phyloP scores from a whole-genome alignment of 352 stramenopile genomes.

The Phytophthora hybrid region DNA sequence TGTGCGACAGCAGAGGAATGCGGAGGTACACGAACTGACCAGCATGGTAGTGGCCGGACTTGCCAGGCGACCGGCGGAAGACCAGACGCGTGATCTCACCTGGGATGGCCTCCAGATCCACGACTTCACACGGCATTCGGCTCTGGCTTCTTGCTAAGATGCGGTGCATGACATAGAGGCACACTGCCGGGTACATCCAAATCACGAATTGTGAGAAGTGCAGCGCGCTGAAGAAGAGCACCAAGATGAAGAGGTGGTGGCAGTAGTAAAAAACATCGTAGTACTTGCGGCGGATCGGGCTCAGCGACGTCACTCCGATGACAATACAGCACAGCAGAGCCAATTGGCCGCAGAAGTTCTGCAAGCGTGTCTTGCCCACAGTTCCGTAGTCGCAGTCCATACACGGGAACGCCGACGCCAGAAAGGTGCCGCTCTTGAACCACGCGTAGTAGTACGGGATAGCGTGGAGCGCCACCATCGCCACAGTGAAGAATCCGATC shows the following conservation, averaged over 20 bases:
- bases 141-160: slow-evolving; percentile 78
- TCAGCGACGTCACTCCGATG: slow-evolving; percentile 82
- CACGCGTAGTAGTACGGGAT: slow-evolving; percentile 81
- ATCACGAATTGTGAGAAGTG: slow-evolving; percentile 88
- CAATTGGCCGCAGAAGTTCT: slow-evolving; percentile 83
- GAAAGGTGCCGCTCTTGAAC: slow-evolving; percentile 62
- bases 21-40: slow-evolving; percentile 85
- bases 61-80: slow-evolving; percentile 76
- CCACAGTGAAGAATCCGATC: slow-evolving; percentile 81
- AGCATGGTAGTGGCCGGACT: slow-evolving; percentile 83
- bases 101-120: slow-evolving; percentile 84
- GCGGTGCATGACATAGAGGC: slow-evolving; percentile 85
- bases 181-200: slow-evolving; percentile 85
- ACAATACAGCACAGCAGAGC: slow-evolving; percentile 73
- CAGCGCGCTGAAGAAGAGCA: slow-evolving; percentile 68
- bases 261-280: slow-evolving; percentile 92
- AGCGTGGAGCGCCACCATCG: slow-evolving; percentile 68
- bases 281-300: slow-evolving; percentile 71
- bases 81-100: slow-evolving; percentile 86
- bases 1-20: slow-evolving; percentile 73
- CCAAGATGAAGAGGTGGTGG: slow-evolving; percentile 89
- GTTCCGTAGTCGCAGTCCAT: slow-evolving; percentile 75
- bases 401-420: slow-evolving; percentile 69
- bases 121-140: slow-evolving; percentile 76
- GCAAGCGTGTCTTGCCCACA: slow-evolving; percentile 65